Percentiles rank a stretch among this genome's conserved stretches.
Conservation (phyloP, 78 protist species). For the Cavenderia fasciculata region DNA sequence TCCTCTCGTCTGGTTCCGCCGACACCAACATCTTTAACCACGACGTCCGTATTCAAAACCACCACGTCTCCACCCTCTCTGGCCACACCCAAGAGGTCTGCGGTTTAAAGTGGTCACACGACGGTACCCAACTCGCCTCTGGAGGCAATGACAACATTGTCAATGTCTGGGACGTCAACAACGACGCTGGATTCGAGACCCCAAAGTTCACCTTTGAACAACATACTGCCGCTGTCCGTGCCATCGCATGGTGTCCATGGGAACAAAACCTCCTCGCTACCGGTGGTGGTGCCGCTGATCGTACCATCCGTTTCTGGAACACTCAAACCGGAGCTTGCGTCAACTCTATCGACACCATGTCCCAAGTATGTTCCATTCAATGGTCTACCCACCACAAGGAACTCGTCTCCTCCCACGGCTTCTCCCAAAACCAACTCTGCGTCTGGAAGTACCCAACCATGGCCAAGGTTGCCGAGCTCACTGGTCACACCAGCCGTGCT, state of each 20-base stretch:
- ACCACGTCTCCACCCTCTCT: conserved; percentile 65
- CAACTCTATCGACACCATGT: conserved; percentile 93
- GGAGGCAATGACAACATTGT: conserved; percentile 99
- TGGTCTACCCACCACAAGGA: conserved; percentile 95
- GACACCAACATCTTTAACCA: conserved; percentile 90
- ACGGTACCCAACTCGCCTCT: conserved; percentile 97
- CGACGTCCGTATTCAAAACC: conserved; percentile 96
- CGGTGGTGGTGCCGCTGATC: conserved; percentile 99
- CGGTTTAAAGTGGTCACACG: conserved; percentile 98
- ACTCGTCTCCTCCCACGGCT: conserved; percentile 99
- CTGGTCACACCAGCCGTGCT: conserved; percentile 98
- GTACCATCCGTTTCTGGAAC: conserved; percentile 98
- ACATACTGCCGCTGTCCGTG: conserved; percentile 97
- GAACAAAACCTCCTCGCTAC: conserved; percentile 96
- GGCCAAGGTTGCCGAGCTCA: conserved; percentile 94
- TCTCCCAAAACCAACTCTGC: conserved; percentile 95
- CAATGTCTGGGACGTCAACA: conserved; percentile 92
- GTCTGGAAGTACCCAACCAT: conserved; percentile 99
- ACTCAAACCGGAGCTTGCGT: conserved; percentile 91
- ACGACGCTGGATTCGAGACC: conserved; percentile 42
- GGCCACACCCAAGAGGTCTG: conserved; percentile 92
- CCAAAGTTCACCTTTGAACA: conserved; percentile 79
- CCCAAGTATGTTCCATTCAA: conserved; percentile 96
- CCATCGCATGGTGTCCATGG: conserved; percentile 99
- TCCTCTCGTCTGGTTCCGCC: conserved; percentile 94